Percentiles rank a stretch among this genome's conserved stretches.
These are phyloP conservation scores for Eucalyptus microcorys DNA, from an alignment of 345 rosid genomes.

Conservation along the genomic window DNA sequence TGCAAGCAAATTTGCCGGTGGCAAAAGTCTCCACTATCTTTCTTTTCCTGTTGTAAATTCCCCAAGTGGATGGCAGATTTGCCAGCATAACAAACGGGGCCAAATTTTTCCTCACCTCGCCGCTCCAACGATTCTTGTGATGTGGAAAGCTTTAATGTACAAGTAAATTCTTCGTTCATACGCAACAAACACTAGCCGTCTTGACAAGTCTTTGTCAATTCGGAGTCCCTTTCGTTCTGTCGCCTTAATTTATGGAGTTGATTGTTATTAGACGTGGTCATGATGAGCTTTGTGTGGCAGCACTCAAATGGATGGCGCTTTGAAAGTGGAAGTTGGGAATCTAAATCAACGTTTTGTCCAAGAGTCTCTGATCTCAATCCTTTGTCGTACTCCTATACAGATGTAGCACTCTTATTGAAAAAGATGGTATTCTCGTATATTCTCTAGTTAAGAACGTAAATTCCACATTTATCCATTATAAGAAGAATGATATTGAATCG, in stretches of 20 bases:
- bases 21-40: neutral
- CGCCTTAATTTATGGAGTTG: neutral
- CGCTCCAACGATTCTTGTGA: neutral
- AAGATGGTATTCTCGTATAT: neutral
- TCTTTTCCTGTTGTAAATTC: neutral
- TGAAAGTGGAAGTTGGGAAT: neutral
- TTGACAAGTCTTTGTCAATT: neutral
- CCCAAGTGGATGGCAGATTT: neutral
- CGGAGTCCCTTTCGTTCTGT: neutral
- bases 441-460: neutral
- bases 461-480: neutral
- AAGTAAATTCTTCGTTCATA: neutral
- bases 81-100: neutral
- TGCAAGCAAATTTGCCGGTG: neutral
- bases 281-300: neutral
- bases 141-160: neutral
- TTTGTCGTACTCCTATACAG: neutral
- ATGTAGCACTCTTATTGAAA: neutral
- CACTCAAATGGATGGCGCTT: neutral
- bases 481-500: neutral
- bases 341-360: neutral
- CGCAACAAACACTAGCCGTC: neutral
- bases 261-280: neutral
- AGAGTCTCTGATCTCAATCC: neutral
- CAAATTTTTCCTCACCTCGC: neutral